Evolutionary conservation across 1,139 yeast species (phyloP).

Genomic region (Kodamaea derodonti): DNA sequence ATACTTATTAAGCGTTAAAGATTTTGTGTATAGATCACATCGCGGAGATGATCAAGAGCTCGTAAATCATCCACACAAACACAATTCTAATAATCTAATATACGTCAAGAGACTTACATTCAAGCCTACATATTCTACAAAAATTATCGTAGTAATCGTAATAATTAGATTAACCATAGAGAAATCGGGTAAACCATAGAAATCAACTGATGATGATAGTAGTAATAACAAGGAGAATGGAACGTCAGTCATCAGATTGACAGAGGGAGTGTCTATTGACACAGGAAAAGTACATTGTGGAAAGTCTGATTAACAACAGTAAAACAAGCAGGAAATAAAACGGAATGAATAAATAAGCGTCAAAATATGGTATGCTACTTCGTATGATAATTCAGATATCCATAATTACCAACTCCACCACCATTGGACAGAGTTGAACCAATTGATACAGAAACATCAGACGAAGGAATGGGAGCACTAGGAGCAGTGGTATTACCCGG

Average conservation of each 20-base stretch:
- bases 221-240: slow-evolving; percentile 1
- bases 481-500: neutral
- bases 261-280: neutral
- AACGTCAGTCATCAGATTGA: neutral
- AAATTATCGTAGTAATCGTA: no score
- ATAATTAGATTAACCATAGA: no score
- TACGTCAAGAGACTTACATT: no score
- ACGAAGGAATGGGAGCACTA: neutral
- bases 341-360: slow-evolving; percentile 1
- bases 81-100: no score
- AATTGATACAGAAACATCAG: slow-evolving; percentile 2
- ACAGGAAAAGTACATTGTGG: neutral
- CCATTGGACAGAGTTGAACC: slow-evolving; percentile 10
- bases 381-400: slow-evolving; percentile 32
- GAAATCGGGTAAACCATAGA: slow-evolving; percentile 1
- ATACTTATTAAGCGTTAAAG: no score
- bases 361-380: slow-evolving; percentile 10
- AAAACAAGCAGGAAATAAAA: slow-evolving; percentile 1
- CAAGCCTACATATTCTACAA: no score
- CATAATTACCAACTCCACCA: slow-evolving; percentile 33
- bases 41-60: no score
- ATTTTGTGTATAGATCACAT: no score
- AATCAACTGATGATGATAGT: slow-evolving; percentile 1
- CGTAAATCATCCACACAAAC: no score
- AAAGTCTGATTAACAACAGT: neutral